Conservation (phyloP, 2,329 filamentous ascomycete species). For the Tolypocladium endophyticum region DNA sequence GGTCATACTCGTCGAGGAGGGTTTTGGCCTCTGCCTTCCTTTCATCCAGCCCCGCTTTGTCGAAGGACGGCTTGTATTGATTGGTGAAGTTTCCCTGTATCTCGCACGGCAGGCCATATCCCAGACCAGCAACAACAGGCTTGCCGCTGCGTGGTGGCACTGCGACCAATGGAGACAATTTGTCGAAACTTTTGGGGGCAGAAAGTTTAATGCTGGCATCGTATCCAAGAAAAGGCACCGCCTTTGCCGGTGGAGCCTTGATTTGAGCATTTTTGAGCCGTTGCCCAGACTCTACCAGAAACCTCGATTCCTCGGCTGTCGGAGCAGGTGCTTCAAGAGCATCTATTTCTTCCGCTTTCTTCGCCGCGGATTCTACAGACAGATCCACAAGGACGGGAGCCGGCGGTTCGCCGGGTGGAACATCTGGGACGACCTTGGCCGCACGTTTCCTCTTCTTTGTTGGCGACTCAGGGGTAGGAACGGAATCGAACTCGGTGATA, state of each 20-base stretch:
- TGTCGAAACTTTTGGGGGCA: constrained; percentile 33
- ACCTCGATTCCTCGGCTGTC: constrained; percentile 20
- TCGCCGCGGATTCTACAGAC: constrained; percentile 15
- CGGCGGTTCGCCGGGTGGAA: constrained; percentile 15
- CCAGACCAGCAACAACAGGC: constrained; percentile 26
- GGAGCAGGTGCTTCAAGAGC: constrained; percentile 18
- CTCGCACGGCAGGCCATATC: constrained; percentile 29
- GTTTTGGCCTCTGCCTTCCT: constrained; percentile 27
- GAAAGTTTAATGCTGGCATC: constrained; percentile 29
- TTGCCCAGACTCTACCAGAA: constrained; percentile 27
- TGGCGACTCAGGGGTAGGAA: constrained; percentile 13
- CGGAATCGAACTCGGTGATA: not conserved
- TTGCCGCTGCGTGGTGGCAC: constrained; percentile 27
- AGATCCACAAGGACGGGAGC: constrained; percentile 13
- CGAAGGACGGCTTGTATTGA: constrained; percentile 27
- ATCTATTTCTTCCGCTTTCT: constrained; percentile 25
- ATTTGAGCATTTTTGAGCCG: constrained; percentile 25
- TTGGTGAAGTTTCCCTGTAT: constrained; percentile 31
- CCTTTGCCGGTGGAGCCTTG: constrained; percentile 26
- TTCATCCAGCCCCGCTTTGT: constrained; percentile 29
- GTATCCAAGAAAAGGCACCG: constrained; percentile 25
- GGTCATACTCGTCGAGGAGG: constrained; percentile 29
- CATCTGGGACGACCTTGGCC: constrained; percentile 16
- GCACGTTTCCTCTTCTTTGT: constrained; percentile 28
- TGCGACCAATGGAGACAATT: constrained; percentile 31